These are phyloP conservation scores for Rhazya stricta DNA, from an alignment of 257 asterid species.

Conservation along the genomic window DNA sequence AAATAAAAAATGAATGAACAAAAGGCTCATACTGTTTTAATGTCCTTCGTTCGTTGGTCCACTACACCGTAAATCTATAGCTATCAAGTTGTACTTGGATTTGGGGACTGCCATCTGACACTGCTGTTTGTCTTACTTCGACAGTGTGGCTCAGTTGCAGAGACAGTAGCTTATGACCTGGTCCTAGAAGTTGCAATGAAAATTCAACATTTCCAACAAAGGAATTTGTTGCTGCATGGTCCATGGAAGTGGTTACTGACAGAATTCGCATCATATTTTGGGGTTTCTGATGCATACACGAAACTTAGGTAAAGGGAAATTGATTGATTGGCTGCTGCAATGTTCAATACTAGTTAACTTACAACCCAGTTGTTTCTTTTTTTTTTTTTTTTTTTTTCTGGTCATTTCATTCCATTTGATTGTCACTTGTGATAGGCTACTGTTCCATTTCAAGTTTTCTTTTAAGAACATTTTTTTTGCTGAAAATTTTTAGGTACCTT, in stretches of 20 bases:
- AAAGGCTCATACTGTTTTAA: background rate
- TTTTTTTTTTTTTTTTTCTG: too few relatives aligned
- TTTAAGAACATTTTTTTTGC: background rate
- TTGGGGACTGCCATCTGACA: slow-evolving; percentile 16
- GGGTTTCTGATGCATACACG: slow-evolving; percentile 53
- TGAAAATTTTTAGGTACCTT: slow-evolving; percentile 38
- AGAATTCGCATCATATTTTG: slow-evolving; percentile 47
- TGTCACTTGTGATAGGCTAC: background rate
- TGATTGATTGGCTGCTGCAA: slow-evolving; percentile 1
- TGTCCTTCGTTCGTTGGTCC: background rate
- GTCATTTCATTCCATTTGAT: background rate
- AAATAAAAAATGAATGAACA: background rate
- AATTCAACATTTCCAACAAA: slow-evolving; percentile 39
- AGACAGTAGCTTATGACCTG: slow-evolving; percentile 53
- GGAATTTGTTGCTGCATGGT: slow-evolving; percentile 41
- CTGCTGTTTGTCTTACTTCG: slow-evolving; percentile 7
- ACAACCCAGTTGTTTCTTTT: background rate
- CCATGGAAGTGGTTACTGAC: slow-evolving; percentile 54
- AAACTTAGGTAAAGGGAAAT: slow-evolving; percentile 34
- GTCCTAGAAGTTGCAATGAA: slow-evolving; percentile 52
- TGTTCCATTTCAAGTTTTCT: background rate
- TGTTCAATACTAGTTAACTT: slow-evolving; percentile 9
- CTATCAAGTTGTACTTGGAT: background rate
- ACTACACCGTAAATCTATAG: background rate
- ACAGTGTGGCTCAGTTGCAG: slow-evolving; percentile 54